These are phyloP conservation scores for Chamaecyparis obtusa DNA, from an alignment of 75 land plant species.

Conservation along the genomic window DNA sequence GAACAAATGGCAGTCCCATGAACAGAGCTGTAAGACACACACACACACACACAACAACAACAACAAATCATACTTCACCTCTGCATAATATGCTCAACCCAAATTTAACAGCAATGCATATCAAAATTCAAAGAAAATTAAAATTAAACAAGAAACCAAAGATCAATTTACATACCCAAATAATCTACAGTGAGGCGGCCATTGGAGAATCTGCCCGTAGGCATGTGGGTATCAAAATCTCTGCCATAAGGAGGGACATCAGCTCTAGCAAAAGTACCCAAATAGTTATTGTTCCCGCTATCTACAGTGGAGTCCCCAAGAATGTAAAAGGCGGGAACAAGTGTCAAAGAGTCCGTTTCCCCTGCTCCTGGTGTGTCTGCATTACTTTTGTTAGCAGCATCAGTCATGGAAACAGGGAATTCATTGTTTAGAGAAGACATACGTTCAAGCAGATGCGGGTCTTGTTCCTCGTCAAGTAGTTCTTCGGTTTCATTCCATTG, in stretches of 20 bases:
- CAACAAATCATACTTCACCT: background rate
- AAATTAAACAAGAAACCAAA: background rate
- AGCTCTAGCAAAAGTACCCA: slow-evolving; percentile 57
- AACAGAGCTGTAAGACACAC: slow-evolving; percentile 35
- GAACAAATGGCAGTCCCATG: slow-evolving; percentile 73
- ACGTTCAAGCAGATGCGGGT: background rate
- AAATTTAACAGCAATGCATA: too few relatives aligned
- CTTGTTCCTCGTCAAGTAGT: background rate
- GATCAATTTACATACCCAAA: slow-evolving; percentile 38
- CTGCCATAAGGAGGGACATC: slow-evolving; percentile 62
- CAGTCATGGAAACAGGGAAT: background rate
- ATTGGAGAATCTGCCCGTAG: slow-evolving; percentile 73
- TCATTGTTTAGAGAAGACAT: background rate
- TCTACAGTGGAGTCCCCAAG: slow-evolving; percentile 80
- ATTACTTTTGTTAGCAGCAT: background rate
- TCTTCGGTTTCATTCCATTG: background rate
- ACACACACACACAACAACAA: too few relatives aligned
- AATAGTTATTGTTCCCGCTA: slow-evolving; percentile 64
- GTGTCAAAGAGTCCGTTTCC: slow-evolving; percentile 6
- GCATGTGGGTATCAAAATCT: slow-evolving; percentile 61
- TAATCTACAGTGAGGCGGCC: slow-evolving; percentile 58
- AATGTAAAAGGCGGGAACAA: slow-evolving; percentile 55
- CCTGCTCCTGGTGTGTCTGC: background rate
- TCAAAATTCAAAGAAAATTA: too few relatives aligned
- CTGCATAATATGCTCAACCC: too few relatives aligned